Base-by-base conservation (phyloP, 1,284 basidiomycete species). In the Tilletia caries region DNA sequence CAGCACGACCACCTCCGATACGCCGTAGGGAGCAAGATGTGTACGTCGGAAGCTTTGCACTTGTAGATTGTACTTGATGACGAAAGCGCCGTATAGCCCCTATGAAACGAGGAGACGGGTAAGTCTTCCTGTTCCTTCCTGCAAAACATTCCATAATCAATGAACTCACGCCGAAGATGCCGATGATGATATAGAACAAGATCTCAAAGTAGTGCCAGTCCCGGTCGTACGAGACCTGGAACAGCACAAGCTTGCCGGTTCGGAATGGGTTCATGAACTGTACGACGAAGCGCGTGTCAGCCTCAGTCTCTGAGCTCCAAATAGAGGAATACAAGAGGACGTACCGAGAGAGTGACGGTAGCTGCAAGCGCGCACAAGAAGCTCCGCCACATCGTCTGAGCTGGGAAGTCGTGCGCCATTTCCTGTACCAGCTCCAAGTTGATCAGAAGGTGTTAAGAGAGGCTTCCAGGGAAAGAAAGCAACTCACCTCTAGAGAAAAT, bases 401-500 rank as follows among this genome's bases (percentile, higher is more conserved):
- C 90, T 15, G 94, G 94, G 83, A 97, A 97, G 85, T 92, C 96
- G 83, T 94, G 95, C 2, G 92, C 93, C 2, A 97, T 93, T 83
- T 64, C 58, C 48, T 62, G 52, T 25, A 20, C 10, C 13, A 18
- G 13, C 32, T 5, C 20, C 58, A 23, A 66, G 1, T 3, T 4
- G 20, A 12, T 10, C 46, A 10, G 48, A 34, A 33, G 10, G 2
- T 25, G 10, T 10, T 66, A 10, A 66, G 60, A 33, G 10, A 10
- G 50, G 10, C 50, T 75, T 76, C 66, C 68, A 69, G 23, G 75
- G 69, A 48, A 73, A 77, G 68, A 75, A 77, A 72, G 92, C 78
- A 32, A 8, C 58, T 79, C 67, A 84, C 84, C 66, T 85, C 84
- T 50, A 85, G 76, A 29, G 79, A 81, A 73, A 85, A 85, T 33